Evolutionary conservation across 345 rosid genomes (phyloP), one percentile per base, ranked within the genome.

Genomic region (Lepidium sativum): DNA sequence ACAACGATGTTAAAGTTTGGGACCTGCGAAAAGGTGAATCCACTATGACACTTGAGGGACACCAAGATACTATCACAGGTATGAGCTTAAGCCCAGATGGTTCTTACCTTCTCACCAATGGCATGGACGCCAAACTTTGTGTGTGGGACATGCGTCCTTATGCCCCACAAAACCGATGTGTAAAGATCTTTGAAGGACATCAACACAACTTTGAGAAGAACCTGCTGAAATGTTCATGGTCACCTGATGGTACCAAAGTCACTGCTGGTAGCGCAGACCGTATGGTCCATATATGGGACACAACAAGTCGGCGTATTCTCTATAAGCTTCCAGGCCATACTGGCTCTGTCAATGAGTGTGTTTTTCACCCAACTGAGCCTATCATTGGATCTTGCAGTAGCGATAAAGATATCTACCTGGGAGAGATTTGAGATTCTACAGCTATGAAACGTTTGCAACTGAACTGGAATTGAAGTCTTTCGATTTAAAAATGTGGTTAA

Each of bases 141-240:
- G 86, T 94, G 27, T 94, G 97, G 97, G 97, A 94, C 61, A 90
- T 90, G 97, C 92, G 96, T 23, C 99, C 99, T 9, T 94, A 88
- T 1, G 97, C 99, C 4, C 96, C 97, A 6, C 97, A 90, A 50
- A 86, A 94, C 71, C 97, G 97, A 11, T 94, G 99, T 21, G 97
- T 88, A 15, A 94, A 94, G 81, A 67, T 86, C 47, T 68, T 94
- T 33, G 99, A 88, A 67, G 99, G 97, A 4, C 99, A 90, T 77
- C 99, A 90, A 29, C 97, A 94, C 83, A 94, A 90, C 74, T 94
- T 94, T 8, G 99, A 94, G 67, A 94, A 94, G 95, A 94, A 81
- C 69, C 55, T 88, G 70, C 65, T 88, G 73, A 94, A 94, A 71
- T 94, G 95, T 65, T 65, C 84, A 41, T 94, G 99, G 97, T 90